These are phyloP conservation scores for Grosmannia penicillata DNA, from an alignment of 2,329 filamentous ascomycete species.

Conservation along the genomic window DNA sequence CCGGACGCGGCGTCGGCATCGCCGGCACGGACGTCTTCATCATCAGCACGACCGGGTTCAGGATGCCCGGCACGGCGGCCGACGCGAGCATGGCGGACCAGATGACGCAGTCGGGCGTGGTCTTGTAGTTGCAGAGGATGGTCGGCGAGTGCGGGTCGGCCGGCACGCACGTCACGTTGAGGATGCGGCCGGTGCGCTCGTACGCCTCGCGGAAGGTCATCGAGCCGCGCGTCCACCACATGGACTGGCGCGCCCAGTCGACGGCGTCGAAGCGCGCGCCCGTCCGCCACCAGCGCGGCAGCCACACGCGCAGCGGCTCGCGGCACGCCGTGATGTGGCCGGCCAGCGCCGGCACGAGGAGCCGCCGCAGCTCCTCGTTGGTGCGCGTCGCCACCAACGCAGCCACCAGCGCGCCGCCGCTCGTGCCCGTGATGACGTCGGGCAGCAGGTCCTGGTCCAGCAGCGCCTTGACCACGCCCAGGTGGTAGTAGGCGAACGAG, in stretches of 20 bases:
- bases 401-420: constrained; percentile 81
- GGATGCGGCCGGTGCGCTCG: constrained; percentile 78
- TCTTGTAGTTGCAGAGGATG: constrained; percentile 90
- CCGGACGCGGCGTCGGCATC: too few relatives aligned
- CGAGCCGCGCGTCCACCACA: constrained; percentile 83
- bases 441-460: constrained; percentile 76
- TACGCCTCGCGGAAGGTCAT: constrained; percentile 94
- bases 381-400: constrained; percentile 79
- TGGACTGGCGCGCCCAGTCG: constrained; percentile 72
- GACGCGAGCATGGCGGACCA: constrained; percentile 95
- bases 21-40: constrained; percentile 51
- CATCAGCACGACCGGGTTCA: constrained; percentile 87
- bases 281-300: constrained; percentile 76
- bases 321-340: constrained; percentile 72
- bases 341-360: constrained; percentile 79
- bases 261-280: constrained; percentile 89
- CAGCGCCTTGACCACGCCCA: constrained; percentile 80
- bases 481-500: constrained; percentile 92
- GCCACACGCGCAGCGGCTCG: constrained; percentile 63
- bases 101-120: constrained; percentile 90
- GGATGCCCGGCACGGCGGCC: constrained; percentile 85
- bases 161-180: constrained; percentile 89
- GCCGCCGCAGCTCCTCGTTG: constrained; percentile 72
- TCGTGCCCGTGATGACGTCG: constrained; percentile 92
- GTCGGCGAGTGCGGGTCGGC: constrained; percentile 86